phyloP scores from a whole-genome alignment of 2,329 filamentous ascomycete species.

The Aureobasidium sp. region DNA sequence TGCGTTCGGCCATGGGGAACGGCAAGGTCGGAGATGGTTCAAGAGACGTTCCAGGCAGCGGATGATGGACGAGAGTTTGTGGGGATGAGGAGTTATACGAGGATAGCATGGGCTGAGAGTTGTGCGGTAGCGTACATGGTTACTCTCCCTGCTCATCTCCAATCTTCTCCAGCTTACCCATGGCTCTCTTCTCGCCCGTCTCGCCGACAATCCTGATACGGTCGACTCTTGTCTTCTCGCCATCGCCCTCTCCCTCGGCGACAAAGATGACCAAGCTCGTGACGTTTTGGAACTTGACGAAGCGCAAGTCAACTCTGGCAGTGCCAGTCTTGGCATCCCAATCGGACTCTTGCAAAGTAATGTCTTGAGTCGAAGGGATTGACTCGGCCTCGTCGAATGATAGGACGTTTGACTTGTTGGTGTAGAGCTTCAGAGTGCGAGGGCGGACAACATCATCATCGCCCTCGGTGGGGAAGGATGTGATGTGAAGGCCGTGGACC shows the following conservation, averaged over 20 bases:
- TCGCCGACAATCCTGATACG: constrained; percentile 77
- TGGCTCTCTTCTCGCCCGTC: constrained; percentile 81
- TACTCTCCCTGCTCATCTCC: constrained; percentile 64
- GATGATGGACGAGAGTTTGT: neutral
- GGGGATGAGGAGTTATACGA: neutral
- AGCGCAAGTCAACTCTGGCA: constrained; percentile 59
- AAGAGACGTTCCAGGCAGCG: neutral
- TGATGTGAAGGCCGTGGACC: constrained; percentile 80
- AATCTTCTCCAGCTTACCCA: constrained; percentile 94
- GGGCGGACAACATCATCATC: constrained; percentile 72
- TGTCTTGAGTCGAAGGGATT: constrained; percentile 68
- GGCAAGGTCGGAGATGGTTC: neutral
- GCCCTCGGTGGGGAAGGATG: constrained; percentile 61
- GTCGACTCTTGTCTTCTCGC: constrained; percentile 80
- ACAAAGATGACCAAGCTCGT: constrained; percentile 82
- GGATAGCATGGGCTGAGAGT: neutral
- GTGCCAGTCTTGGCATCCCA: constrained; percentile 56
- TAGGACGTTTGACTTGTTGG: constrained; percentile 81
- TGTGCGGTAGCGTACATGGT: neutral
- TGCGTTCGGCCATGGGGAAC: neutral
- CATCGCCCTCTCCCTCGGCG: constrained; percentile 66
- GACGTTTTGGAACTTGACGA: constrained; percentile 97
- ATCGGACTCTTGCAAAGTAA: constrained; percentile 66
- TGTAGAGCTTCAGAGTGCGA: constrained; percentile 75
- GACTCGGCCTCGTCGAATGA: constrained; percentile 94